phyloP scores from a whole-genome alignment of 2,329 filamentous ascomycete species.

The Teratosphaeriaceae sp. region DNA sequence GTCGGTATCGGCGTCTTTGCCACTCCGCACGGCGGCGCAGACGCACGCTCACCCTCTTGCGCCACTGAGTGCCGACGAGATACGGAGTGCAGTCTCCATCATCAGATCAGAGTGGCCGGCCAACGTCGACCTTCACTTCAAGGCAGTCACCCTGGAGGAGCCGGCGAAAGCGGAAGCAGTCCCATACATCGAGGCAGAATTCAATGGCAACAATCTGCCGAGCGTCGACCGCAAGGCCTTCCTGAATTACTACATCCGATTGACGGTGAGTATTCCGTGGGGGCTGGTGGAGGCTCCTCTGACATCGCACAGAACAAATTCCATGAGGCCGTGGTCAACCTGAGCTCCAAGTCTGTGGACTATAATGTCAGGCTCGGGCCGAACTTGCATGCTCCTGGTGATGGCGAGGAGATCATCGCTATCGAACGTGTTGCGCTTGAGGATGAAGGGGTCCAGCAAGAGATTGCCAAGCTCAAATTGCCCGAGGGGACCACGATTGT shows the following conservation, averaged over 20 bases:
- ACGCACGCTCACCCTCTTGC: slow-evolving; percentile 49
- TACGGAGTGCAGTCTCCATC: slow-evolving; percentile 44
- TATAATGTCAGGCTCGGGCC: slow-evolving; percentile 52
- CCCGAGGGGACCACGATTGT: slow-evolving; percentile 52
- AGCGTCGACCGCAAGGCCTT: slow-evolving; percentile 47
- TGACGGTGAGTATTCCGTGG: slow-evolving; percentile 43
- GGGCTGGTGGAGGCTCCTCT: neutral
- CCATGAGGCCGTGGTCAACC: slow-evolving; percentile 54
- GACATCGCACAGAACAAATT: slow-evolving; percentile 47
- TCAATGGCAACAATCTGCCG: slow-evolving; percentile 28
- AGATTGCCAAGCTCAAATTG: slow-evolving; percentile 53
- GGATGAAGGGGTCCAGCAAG: slow-evolving; percentile 51
- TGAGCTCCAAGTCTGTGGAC: slow-evolving; percentile 46
- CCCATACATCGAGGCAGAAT: slow-evolving; percentile 27
- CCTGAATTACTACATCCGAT: slow-evolving; percentile 49
- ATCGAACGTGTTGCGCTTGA: slow-evolving; percentile 52
- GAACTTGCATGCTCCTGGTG: slow-evolving; percentile 51
- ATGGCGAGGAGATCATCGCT: slow-evolving; percentile 53
- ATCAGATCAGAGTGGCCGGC: slow-evolving; percentile 50
- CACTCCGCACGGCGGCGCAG: slow-evolving; percentile 10
- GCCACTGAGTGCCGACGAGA: slow-evolving; percentile 53
- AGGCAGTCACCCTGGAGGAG: slow-evolving; percentile 50
- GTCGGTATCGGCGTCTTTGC: slow-evolving; percentile 7
- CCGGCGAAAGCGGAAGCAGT: slow-evolving; percentile 27
- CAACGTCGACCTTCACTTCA: slow-evolving; percentile 54